Percentiles rank a stretch among this genome's conserved stretches.
These are phyloP conservation scores for Mortierella sp. DNA, from an alignment of 371 early-diverging fungal species.

Conservation along the genomic window DNA sequence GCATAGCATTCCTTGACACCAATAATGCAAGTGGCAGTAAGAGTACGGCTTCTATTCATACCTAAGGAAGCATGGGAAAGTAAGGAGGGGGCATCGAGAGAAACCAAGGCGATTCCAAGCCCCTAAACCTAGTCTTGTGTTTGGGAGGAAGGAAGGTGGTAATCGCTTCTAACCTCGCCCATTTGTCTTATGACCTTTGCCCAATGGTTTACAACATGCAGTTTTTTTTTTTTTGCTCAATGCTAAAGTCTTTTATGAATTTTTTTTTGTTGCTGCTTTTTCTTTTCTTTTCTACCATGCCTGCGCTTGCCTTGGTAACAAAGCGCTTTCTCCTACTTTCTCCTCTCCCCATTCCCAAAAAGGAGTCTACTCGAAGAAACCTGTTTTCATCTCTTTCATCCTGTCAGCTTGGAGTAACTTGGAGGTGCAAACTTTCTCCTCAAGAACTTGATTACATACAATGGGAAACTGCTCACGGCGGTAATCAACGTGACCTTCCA, in stretches of 20 bases:
- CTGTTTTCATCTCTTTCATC: slow-evolving; percentile 23
- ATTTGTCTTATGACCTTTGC: background rate
- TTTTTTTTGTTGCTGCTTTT: background rate
- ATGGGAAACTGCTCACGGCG: slow-evolving; percentile 85
- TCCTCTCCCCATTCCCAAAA: too few species aligned
- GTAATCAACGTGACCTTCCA: slow-evolving; percentile 95
- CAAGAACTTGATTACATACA: slow-evolving; percentile 79
- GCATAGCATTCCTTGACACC: slow-evolving; percentile 17
- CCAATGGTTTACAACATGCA: background rate
- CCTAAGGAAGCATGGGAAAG: too few species aligned
- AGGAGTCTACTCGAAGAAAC: too few species aligned
- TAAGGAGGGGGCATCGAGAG: too few species aligned
- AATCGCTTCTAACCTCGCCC: too few species aligned
- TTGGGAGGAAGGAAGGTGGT: too few species aligned
- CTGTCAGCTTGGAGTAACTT: slow-evolving; percentile 74
- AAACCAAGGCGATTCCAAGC: too few species aligned
- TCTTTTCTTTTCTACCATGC: background rate
- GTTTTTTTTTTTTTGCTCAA: background rate
- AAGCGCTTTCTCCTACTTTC: too few species aligned
- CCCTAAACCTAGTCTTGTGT: too few species aligned
- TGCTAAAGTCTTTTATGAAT: background rate
- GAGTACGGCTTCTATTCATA: too few species aligned
- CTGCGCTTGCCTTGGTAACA: too few species aligned
- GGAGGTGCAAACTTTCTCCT: slow-evolving; percentile 81
- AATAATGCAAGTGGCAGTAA: slow-evolving; percentile 20